Conservation (phyloP, 2,329 filamentous ascomycete genomes). For the Pseudogymnoascus sp. region DNA sequence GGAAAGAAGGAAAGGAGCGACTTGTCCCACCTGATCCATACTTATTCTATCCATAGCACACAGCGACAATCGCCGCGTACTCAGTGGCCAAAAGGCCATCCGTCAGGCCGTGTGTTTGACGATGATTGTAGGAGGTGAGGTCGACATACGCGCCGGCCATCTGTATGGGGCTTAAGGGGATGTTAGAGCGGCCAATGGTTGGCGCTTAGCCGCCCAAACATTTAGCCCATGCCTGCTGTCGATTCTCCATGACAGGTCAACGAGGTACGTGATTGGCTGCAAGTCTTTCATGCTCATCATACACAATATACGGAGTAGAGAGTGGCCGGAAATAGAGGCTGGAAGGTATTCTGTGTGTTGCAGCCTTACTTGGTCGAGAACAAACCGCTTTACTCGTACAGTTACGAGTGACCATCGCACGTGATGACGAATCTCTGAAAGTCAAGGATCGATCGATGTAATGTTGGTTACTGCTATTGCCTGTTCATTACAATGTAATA, state of each 20-base stretch:
- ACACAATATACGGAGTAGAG: neutral
- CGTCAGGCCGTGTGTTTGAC: neutral
- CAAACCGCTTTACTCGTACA: neutral
- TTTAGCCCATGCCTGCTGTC: slow-evolving; percentile 3
- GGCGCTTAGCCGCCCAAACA: slow-evolving; percentile 5
- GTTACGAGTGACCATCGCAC: neutral
- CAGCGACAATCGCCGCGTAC: slow-evolving; percentile 1
- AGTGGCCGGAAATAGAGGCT: neutral
- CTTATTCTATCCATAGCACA: slow-evolving; percentile 5
- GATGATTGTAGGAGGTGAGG: slow-evolving; percentile 6
- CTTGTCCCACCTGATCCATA: slow-evolving; percentile 6
- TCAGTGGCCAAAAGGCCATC: neutral
- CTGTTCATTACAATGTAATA: neutral
- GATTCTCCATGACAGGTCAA: slow-evolving; percentile 1
- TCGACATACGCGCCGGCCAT: slow-evolving; percentile 5
- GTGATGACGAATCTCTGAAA: neutral
- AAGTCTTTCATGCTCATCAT: neutral
- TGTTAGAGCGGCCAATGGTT: neutral
- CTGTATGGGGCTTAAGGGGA: neutral
- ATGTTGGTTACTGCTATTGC: neutral
- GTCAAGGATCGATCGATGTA: neutral
- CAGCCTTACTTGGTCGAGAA: neutral
- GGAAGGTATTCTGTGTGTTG: neutral
- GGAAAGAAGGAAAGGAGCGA: neutral
- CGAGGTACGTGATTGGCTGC: neutral